These are phyloP conservation scores for Agaricus subrufescens DNA, from an alignment of 768 basidiomycete genomes.

Conservation along the genomic window DNA sequence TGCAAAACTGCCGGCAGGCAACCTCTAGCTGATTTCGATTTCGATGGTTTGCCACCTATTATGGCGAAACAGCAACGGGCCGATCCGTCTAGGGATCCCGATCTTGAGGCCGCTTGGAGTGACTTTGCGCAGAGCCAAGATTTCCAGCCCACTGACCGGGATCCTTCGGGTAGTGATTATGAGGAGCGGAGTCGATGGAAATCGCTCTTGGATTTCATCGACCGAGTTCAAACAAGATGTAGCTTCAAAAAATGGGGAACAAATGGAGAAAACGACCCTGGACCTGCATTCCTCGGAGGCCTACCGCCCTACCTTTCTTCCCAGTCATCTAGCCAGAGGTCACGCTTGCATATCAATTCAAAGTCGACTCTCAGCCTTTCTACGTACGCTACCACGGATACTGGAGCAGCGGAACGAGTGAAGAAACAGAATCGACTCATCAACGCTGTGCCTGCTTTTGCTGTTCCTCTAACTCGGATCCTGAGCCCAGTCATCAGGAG, in stretches of 20 bases:
- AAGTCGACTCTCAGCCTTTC: constrained; percentile 11
- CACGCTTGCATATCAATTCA: constrained; percentile 1
- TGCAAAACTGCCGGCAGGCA: constrained; percentile 5
- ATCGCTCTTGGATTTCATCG: constrained; percentile 25
- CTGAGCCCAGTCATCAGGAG: constrained; percentile 66
- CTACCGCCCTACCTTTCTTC: constrained; percentile 5
- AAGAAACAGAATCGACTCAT: constrained; percentile 39
- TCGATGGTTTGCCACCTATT: constrained; percentile 41
- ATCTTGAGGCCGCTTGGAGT: neutral
- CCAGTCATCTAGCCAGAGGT: constrained; percentile 8
- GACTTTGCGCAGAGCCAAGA: neutral
- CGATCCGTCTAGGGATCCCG: neutral
- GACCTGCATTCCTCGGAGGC: constrained; percentile 3
- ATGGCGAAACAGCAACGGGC: constrained; percentile 1
- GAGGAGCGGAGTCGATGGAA: constrained; percentile 4
- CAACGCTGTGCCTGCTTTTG: constrained; percentile 64
- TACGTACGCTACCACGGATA: constrained; percentile 8
- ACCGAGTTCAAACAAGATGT: constrained; percentile 39
- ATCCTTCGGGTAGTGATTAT: neutral
- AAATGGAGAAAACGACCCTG: neutral
- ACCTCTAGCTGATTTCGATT: constrained; percentile 27
- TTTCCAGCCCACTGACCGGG: neutral
- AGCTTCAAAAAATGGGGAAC: constrained; percentile 32
- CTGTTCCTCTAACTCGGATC: constrained; percentile 62
- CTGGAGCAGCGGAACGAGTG: constrained; percentile 20